Base-by-base conservation (phyloP, 257 asterid genomes). In the Anisodus tanguticus region DNA sequence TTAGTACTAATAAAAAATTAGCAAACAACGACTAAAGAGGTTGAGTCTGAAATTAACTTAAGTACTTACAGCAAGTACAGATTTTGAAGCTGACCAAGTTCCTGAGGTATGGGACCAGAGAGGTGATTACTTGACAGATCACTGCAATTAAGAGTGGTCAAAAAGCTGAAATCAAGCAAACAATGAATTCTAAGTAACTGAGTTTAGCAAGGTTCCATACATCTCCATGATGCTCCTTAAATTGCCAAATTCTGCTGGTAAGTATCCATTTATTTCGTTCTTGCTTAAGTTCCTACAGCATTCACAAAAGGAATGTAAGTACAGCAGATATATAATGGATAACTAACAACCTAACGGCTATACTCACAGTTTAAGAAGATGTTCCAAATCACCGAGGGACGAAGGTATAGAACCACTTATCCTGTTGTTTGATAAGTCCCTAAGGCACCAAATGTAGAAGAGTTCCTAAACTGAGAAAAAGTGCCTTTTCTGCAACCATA, bases 321-420 rank as follows among this genome's bases (percentile, higher is more conserved):
- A 79, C 9, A 69, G 15, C 3, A 19, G n/a, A 13, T 4, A 58
- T 13, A 26, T 35, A 22, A 83, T 26, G 9, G 31, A 19, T 41
- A 35, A 31, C 79, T n/a, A 72, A n/a, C 55, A 19, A 15, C 51
- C 41, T 12, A 55, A 68, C 6, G 41, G 43, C 37, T n/a, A 6
- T 63, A 88, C 97, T 90, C 84, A 95, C 99, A 97, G 90, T 86
- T 95, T 97, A 77, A 97, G 87, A 85, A 97, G 99, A 89, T 97
- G 99, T 89, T 97, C 98, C 93, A 95, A 88, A 88, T 97, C 99
- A 72, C 99, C 98, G 1, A 97, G 93, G 63, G 98, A 89, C 12
- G 98, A 87, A 57, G 99, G 98, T 88, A 95, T 91, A 4, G 88
- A 86, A 53, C 98, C 98, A 9, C 86, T 89, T 85, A 97, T 90